These are phyloP conservation scores for Mortierella antarctica DNA, from an alignment of 192 early-diverging fungal species.

Conservation along the genomic window DNA sequence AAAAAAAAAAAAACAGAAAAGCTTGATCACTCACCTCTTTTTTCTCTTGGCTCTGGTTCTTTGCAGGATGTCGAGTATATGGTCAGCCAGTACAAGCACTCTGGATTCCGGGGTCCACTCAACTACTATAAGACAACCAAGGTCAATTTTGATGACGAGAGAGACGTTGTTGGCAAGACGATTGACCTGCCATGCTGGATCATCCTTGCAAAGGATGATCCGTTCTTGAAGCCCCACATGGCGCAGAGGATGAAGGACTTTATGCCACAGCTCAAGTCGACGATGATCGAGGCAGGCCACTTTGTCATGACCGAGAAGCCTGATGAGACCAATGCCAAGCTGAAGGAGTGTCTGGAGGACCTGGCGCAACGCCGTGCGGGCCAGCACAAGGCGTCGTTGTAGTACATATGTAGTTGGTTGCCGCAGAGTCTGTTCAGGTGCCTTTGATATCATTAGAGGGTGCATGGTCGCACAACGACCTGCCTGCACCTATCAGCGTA, in stretches of 20 bases:
- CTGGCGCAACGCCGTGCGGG: neutral
- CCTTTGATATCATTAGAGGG: neutral
- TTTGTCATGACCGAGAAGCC: slow-evolving; percentile 35
- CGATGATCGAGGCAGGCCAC: slow-evolving; percentile 11
- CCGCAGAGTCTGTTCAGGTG: neutral
- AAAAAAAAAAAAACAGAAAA: slow-evolving; percentile 1
- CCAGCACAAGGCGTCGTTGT: slow-evolving; percentile 18
- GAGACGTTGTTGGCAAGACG: neutral
- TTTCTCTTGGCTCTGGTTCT: neutral
- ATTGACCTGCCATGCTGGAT: slow-evolving; percentile 27
- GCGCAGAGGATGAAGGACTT: slow-evolving; percentile 14
- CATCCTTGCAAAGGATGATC: slow-evolving; percentile 17
- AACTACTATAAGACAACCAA: slow-evolving; percentile 57
- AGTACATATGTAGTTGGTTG: slow-evolving; percentile 1
- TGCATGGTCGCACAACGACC: neutral
- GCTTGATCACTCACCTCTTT: neutral
- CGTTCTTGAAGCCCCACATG: slow-evolving; percentile 16
- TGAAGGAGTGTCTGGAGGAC: slow-evolving; percentile 35
- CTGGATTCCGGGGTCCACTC: slow-evolving; percentile 48
- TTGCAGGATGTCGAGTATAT: slow-evolving; percentile 44
- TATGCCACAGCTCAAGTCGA: slow-evolving; percentile 21
- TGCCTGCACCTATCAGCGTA: too few species aligned
- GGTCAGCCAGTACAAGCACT: slow-evolving; percentile 20
- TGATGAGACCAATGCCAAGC: slow-evolving; percentile 14
- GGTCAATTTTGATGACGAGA: slow-evolving; percentile 55